A percentile compares a stretch with the other conserved stretches of the same genome.
These are phyloP conservation scores for Neopestalotiopsis rosae DNA, from an alignment of 2,329 filamentous ascomycete species.

Conservation along the genomic window DNA sequence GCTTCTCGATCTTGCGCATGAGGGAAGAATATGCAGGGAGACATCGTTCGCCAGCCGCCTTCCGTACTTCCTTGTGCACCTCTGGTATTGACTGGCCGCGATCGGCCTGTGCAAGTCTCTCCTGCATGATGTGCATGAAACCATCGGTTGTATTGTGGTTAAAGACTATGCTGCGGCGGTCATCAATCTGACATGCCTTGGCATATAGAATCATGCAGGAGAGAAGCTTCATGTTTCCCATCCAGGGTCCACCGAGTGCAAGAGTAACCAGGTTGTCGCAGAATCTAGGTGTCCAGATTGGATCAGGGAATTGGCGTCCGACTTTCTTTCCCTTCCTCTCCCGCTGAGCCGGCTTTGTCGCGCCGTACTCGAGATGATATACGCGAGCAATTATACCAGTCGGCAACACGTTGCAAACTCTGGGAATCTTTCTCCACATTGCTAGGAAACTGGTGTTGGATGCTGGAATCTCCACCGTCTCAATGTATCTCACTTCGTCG, in stretches of 20 bases:
- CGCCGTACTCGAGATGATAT: neutral
- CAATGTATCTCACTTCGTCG: no score
- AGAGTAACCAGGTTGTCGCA: neutral
- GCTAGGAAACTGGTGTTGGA: no score
- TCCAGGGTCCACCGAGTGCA: neutral
- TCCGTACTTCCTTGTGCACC: neutral
- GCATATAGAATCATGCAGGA: neutral
- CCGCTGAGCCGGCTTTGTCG: neutral
- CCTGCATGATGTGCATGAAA: neutral
- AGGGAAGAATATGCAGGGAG: neutral
- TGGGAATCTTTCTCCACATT: no score
- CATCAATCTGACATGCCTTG: neutral
- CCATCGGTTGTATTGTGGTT: neutral
- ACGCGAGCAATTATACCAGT: neutral
- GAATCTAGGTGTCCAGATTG: neutral
- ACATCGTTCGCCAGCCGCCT: neutral
- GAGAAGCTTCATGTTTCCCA: neutral
- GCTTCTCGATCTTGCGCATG: neutral
- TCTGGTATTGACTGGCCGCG: neutral
- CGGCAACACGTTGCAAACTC: no score
- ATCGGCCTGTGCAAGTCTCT: neutral
- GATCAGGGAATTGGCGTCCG: neutral
- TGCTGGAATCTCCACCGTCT: no score
- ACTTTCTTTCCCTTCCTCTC: neutral
- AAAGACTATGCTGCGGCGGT: neutral